Conservation (phyloP, 495 filamentous ascomycete species). For the Parmelia sp. region DNA sequence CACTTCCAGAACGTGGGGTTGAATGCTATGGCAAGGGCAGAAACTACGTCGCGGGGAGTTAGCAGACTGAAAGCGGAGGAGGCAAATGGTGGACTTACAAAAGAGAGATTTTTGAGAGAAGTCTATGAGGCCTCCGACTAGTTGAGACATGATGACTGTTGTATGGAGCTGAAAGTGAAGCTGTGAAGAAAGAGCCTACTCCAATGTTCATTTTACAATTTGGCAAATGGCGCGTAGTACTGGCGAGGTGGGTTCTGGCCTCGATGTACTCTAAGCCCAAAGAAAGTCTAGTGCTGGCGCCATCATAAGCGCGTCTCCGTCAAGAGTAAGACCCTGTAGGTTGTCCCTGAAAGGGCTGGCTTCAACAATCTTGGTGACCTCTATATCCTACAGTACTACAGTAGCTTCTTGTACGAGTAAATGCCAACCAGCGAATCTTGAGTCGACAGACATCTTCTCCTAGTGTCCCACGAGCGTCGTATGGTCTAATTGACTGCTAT, state of each 20-base stretch:
- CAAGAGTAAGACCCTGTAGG: not conserved
- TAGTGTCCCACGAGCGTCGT: not conserved
- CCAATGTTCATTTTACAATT: not conserved
- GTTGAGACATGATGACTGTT: conserved; percentile 10
- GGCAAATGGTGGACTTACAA: conserved; percentile 28
- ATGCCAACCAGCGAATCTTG: not conserved
- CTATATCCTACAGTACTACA: not conserved
- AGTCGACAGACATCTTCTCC: not conserved
- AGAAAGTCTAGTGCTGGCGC: not conserved
- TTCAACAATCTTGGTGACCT: not conserved
- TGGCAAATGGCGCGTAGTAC: no score
- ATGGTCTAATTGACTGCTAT: not conserved
- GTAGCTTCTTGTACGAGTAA: not conserved
- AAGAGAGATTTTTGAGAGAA: conserved; percentile 42
- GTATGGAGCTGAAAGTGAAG: not conserved
- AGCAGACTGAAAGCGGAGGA: not conserved
- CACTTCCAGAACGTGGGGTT: conserved; percentile 56
- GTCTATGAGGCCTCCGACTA: conserved; percentile 31
- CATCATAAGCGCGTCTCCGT: not conserved
- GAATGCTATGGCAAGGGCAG: conserved; percentile 46
- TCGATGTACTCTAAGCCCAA: no score
- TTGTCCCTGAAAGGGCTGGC: conserved; percentile 1
- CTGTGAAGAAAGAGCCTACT: not conserved
- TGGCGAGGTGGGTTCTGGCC: no score
- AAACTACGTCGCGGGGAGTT: conserved; percentile 30